Evolutionary conservation across 2,329 filamentous ascomycete genomes (phyloP), one percentile per base, ranked within the genome.

Genomic region (Aspergillus texensis): DNA sequence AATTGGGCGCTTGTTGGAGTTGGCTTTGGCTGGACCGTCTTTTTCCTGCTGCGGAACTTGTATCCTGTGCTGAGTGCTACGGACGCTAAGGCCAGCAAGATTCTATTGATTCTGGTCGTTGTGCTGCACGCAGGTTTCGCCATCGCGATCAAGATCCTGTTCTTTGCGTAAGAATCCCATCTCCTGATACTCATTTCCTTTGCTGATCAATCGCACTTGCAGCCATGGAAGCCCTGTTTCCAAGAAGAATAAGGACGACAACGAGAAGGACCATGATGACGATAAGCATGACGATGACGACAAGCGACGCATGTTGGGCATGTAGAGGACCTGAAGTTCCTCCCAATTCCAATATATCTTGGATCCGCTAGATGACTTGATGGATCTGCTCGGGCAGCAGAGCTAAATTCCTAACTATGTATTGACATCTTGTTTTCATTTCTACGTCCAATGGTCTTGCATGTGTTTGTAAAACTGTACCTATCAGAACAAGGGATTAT

Each of bases 1-100:
- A 99, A 99, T 82, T 98, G 92, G 86, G 87, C 93, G 21, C 96
- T 99, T 77, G 94, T 97, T 19, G 93, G 87, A 34, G 84, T 97
- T 67, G 93, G 93, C 39, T 94, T 94, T 76, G 92, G 86, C 48
- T 80, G 94, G 72, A 93, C 90, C n/a, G 91, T 92, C 16, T 86
- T 89, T 62, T 97, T 97, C 81, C 79, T 97, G 58, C 82, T 96
- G 68, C 86, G 93, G 70, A 97, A 97, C 78, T 78, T 97, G 69
- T 96, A 92, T 79, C 95, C 95, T 1, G 91, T 99, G 21, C 86
- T 99, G 65, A 95, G 89, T 77, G 94, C 94, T 54, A 97, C 94
- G 39, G 95, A 98, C 78, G 89, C 89, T 66, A 93, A 97, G 83
- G 93, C 92, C 28, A 95, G 92, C 79, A 96, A 96, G 85, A 85